Base-by-base conservation (phyloP, 371 early-diverging fungal genomes). In the Polyrhizophydium stewartii region DNA sequence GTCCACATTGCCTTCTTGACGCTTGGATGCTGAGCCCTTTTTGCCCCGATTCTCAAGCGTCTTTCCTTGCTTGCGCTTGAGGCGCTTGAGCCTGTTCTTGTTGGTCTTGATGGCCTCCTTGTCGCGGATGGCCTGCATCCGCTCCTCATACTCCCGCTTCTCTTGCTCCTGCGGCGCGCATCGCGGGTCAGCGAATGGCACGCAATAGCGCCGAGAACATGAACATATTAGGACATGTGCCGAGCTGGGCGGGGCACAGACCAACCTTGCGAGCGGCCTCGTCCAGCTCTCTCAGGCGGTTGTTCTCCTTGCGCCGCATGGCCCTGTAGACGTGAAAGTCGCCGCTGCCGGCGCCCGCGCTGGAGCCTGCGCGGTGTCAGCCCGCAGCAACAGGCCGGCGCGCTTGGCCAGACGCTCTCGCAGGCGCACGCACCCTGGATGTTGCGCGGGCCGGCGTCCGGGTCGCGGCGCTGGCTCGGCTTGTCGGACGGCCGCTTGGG, bases 271-370 rank as follows among this genome's bases (percentile, higher is more conserved):
- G 81, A 19, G 88, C 84, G 61, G 88, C 85, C 37, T 83, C 85
- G 22, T 93, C 92, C 85, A 96, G 86, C 10, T 75, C 64, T 63
- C 88, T 86, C 60, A 90, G 65, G 45, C 97, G 78, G 17, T 87
- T 82, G 68, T 90, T 87, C 69, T 96, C 97, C 64, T 93, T 85
- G 62, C 97, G 78, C 57, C 97, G 79, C 55, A 89, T 81, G 17
- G 92, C 90, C 64, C 95, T 75, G 70, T 96, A 96, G 0, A 93
- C 92, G 72, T 95, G 95, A 62, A 96, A 96, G 66, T 96, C 97
- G 45, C 95, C 96, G 81, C 92, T 91, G 22, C 97, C 95, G 0
- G 96, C 97, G 50, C 96, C 96, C 1, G 97, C 95, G 72, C 93
- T 92, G 21, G 94, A 96, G 31, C 94, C 93, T 66, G 58, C 9